Evolutionary conservation across 139 green algal genomes (phyloP).

Genomic region (Closterium sp.): DNA sequence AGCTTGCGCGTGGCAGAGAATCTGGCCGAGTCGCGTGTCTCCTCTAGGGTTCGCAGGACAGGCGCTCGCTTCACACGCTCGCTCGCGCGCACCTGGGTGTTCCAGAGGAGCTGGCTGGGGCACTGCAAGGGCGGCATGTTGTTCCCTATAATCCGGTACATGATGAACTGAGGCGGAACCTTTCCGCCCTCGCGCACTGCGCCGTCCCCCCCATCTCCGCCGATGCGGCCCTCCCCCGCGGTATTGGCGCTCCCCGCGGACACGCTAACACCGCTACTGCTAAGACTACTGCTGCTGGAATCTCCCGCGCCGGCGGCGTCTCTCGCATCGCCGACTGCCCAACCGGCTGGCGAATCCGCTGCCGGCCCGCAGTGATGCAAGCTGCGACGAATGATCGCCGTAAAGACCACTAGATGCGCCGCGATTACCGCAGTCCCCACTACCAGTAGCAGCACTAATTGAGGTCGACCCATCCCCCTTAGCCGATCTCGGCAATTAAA

Average conservation of each 20-base stretch:
- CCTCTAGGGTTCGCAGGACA: neutral
- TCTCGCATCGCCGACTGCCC: neutral
- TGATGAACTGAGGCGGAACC: neutral
- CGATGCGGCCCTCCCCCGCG: neutral
- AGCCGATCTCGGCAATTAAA: neutral
- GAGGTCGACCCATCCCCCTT: neutral
- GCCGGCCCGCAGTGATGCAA: neutral
- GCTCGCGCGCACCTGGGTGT: constrained; percentile 14
- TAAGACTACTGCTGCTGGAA: neutral
- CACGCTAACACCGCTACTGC: neutral
- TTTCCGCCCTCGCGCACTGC: neutral
- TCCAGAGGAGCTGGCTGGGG: constrained; percentile 25
- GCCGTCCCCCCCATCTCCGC: neutral
- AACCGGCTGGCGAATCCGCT: neutral
- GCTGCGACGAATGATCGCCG: neutral
- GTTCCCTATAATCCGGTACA: constrained; percentile 40
- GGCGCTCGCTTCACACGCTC: neutral
- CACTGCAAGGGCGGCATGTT: constrained; percentile 42
- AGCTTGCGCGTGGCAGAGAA: neutral
- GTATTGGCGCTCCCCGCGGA: neutral
- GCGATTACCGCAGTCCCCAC: neutral
- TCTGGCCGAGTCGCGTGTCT: neutral
- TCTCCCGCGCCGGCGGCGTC: neutral
- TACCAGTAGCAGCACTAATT: neutral
- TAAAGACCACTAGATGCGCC: neutral